Percentiles rank a stretch among this genome's conserved stretches.
Evolutionary conservation across 2,329 filamentous ascomycete genomes (phyloP).

Genomic region (Ophiostoma sp.): DNA sequence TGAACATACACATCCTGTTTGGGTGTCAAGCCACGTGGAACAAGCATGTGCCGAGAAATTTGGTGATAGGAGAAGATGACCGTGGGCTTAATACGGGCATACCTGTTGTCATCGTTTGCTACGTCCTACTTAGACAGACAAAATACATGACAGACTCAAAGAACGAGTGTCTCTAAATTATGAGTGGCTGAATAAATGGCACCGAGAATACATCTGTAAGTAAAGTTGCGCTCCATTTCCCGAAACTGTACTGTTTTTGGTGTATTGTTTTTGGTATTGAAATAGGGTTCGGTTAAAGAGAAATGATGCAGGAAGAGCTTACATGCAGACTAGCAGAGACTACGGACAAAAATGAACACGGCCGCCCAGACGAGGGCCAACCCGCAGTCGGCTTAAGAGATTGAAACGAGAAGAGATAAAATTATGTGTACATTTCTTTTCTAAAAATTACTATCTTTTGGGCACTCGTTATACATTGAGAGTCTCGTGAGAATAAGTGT

Average conservation of each 20-base stretch:
- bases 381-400: neutral
- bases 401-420: neutral
- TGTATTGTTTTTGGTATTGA: neutral
- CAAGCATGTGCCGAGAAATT: neutral
- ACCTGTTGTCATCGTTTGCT: no score
- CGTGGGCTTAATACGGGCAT: no score
- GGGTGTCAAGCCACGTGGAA: slow-evolving; percentile 10
- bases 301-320: neutral
- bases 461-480: neutral
- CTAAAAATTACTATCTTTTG: neutral
- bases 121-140: no score
- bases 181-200: neutral
- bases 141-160: no score
- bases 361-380: neutral
- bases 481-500: no score
- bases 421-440: neutral
- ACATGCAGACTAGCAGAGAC: neutral
- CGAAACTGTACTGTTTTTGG: neutral
- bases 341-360: neutral
- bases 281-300: slow-evolving; percentile 1
- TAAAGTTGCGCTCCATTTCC: neutral
- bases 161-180: neutral
- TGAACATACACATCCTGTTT: no score
- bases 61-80: no score
- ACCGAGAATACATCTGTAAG: neutral